Evolutionary conservation across 768 basidiomycete species (phyloP).

Genomic region (Amanita muscaria): DNA sequence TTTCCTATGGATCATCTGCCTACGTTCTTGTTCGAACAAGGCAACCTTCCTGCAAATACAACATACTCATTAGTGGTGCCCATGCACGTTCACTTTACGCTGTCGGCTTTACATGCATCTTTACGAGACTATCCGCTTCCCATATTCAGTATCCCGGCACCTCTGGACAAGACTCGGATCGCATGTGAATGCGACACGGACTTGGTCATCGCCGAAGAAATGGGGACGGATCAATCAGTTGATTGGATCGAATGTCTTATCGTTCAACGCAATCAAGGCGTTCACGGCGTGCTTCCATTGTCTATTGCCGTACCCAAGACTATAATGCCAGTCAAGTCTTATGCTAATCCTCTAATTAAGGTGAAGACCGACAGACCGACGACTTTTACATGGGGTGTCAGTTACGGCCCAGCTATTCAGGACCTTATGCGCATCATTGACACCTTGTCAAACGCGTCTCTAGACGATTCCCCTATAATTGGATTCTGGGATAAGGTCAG

Average conservation of each 20-base stretch:
- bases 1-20: conserved; percentile 47
- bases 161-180: conserved; percentile 26
- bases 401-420: conserved; percentile 78
- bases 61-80: conserved; percentile 77
- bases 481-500: conserved; percentile 95
- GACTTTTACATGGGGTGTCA: conserved; percentile 82
- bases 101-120: conserved; percentile 49
- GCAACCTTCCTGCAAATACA: conserved; percentile 63
- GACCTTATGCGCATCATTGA: conserved; percentile 82
- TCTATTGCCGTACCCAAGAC: conserved; percentile 73
- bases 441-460: conserved; percentile 64
- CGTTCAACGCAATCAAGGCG: conserved; percentile 44
- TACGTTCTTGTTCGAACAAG: conserved; percentile 59
- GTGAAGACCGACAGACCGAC: conserved; percentile 60
- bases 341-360: conserved; percentile 64
- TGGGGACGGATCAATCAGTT: conserved; percentile 57
- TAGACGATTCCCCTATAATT: conserved; percentile 72
- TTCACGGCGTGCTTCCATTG: conserved; percentile 43
- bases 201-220: conserved; percentile 82
- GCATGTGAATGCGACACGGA: conserved; percentile 65
- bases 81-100: conserved; percentile 63
- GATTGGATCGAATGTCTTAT: conserved; percentile 67
- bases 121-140: conserved; percentile 89
- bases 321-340: conserved; percentile 92
- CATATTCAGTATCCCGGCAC: conserved; percentile 61